phyloP scores from a whole-genome alignment of 2,329 filamentous ascomycete species.

The Neonectria punicea region DNA sequence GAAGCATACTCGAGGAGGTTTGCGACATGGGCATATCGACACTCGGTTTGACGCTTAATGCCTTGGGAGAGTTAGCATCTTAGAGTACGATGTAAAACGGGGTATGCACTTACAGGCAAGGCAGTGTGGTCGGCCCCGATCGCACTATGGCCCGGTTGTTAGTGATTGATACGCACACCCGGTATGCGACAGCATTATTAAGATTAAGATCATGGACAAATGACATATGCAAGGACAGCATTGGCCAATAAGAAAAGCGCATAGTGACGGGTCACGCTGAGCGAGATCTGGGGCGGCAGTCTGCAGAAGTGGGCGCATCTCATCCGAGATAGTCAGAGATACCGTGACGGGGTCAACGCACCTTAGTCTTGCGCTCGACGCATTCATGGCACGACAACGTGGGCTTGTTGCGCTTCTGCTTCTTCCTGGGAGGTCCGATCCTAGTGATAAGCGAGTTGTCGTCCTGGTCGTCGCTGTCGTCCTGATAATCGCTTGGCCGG shows the following conservation, averaged over 20 bases:
- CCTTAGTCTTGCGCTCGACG: conserved; percentile 85
- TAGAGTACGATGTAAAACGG: not conserved
- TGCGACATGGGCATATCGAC: conserved; percentile 79
- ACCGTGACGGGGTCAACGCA: conserved; percentile 49
- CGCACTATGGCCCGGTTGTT: conserved; percentile 65
- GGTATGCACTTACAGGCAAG: conserved; percentile 64
- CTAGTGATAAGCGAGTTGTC: conserved; percentile 35
- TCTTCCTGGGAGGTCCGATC: conserved; percentile 68
- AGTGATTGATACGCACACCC: not conserved
- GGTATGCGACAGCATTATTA: not conserved
- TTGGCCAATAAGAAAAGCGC: conserved; percentile 13
- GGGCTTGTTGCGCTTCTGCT: conserved; percentile 87
- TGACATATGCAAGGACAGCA: conserved; percentile 7
- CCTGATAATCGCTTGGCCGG: conserved; percentile 30
- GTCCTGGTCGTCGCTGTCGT: conserved; percentile 37
- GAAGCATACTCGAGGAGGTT: conserved; percentile 76
- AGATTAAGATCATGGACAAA: not conserved
- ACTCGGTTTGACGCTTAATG: conserved; percentile 80
- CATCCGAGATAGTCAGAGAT: conserved; percentile 24
- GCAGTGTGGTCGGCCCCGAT: conserved; percentile 76
- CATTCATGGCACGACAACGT: conserved; percentile 83
- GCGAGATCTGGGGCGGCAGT: conserved; percentile 24
- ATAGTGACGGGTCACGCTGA: conserved; percentile 12
- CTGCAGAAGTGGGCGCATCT: conserved; percentile 33
- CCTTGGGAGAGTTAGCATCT: conserved; percentile 56